Percentiles rank a stretch among this genome's conserved stretches.
These are phyloP conservation scores for Lentinula raphanica DNA, from an alignment of 768 basidiomycete species.

Conservation along the genomic window DNA sequence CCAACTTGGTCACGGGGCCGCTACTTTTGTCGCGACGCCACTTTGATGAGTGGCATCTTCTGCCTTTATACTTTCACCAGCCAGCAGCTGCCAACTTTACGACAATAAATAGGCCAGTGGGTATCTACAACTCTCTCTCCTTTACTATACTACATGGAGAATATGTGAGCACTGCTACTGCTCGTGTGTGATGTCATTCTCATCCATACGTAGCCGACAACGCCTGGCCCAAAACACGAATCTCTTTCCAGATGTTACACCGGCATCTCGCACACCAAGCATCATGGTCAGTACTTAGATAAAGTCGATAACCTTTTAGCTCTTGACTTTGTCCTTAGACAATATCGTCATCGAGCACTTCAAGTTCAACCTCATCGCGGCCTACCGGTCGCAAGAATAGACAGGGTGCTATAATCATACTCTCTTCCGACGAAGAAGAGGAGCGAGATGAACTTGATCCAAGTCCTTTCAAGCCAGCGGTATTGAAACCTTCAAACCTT, in stretches of 20 bases:
- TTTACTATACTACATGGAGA: neutral
- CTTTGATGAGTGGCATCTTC: neutral
- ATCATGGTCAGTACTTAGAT: neutral
- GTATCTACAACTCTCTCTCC: too few species aligned
- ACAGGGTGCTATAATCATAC: neutral
- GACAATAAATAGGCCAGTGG: too few species aligned
- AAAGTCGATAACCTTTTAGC: neutral
- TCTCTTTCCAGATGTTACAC: neutral
- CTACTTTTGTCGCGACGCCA: neutral
- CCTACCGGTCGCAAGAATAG: neutral
- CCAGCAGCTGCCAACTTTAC: too few species aligned
- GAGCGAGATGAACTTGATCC: neutral
- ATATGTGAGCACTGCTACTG: neutral
- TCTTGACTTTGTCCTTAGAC: neutral
- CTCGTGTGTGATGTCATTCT: neutral
- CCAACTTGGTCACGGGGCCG: slow-evolving; percentile 1
- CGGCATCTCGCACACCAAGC: neutral
- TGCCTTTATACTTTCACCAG: too few species aligned
- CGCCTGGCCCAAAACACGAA: slow-evolving; percentile 6
- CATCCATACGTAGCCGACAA: neutral
- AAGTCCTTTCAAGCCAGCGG: neutral
- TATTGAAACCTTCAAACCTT: neutral
- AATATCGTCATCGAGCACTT: neutral
- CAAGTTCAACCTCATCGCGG: neutral
- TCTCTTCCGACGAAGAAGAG: slow-evolving; percentile 9